Evolutionary conservation across 2,329 filamentous ascomycete species (phyloP).

Genomic region (Dactylellina drechsleri): DNA sequence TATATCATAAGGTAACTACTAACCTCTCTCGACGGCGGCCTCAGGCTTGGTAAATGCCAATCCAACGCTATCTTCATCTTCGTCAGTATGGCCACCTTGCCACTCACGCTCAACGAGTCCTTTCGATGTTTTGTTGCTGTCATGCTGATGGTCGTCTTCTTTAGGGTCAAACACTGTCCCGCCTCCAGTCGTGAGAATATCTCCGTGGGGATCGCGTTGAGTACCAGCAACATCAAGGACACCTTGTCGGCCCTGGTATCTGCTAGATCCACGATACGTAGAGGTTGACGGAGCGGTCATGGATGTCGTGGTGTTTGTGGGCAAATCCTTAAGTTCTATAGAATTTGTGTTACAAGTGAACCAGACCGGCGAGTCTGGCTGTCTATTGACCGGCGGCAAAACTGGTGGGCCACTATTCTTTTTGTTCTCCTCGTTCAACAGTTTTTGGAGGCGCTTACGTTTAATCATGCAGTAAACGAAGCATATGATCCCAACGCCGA

Average conservation of each 20-base stretch:
- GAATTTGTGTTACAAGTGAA: constrained; percentile 10
- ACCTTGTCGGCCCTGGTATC: neutral
- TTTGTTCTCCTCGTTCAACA: neutral
- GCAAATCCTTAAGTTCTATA: constrained; percentile 23
- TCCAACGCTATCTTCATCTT: too few relatives aligned
- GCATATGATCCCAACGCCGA: constrained; percentile 32
- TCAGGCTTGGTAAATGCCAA: too few relatives aligned
- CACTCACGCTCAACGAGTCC: too few relatives aligned
- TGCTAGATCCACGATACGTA: neutral
- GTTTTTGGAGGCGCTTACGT: constrained; percentile 15
- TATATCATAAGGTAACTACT: neutral
- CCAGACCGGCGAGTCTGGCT: constrained; percentile 32
- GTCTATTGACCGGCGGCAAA: neutral
- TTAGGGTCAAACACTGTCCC: neutral
- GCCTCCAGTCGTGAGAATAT: constrained; percentile 20
- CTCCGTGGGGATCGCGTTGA: constrained; percentile 10
- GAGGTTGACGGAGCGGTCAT: neutral
- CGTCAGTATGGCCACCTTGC: too few relatives aligned
- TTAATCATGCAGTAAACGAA: constrained; percentile 12
- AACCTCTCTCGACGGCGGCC: neutral
- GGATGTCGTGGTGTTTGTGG: neutral
- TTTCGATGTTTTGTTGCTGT: too few relatives aligned
- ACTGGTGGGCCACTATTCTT: neutral
- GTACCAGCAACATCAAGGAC: neutral
- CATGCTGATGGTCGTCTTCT: too few relatives aligned